Percentiles rank a stretch among this genome's conserved stretches.
phyloP scores from a whole-genome alignment of 306 rosid genomes.

The Pyrus betulifolia region DNA sequence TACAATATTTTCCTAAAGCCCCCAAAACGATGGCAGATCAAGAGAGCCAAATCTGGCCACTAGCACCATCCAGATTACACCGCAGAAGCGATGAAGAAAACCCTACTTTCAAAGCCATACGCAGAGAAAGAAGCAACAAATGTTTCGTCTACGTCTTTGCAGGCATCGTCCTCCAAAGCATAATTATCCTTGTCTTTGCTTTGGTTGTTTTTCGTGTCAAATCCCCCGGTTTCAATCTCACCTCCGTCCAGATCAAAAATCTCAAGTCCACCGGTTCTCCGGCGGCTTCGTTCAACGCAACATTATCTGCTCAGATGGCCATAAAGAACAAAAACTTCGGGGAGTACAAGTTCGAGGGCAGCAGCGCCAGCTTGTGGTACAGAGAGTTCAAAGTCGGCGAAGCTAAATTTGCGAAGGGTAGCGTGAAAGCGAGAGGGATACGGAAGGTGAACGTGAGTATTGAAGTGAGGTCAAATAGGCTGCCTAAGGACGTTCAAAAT shows the following conservation, averaged over 20 bases:
- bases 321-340: slow-evolving; percentile 54
- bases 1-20: background rate
- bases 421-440: slow-evolving; percentile 21
- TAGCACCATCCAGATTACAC: slow-evolving; percentile 12
- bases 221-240: slow-evolving; percentile 26
- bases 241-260: slow-evolving; percentile 18
- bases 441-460: slow-evolving; percentile 12
- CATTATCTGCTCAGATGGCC: slow-evolving; percentile 20
- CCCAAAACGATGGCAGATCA: slow-evolving; percentile 19
- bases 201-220: slow-evolving; percentile 30
- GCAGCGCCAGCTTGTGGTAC: slow-evolving; percentile 20
- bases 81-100: slow-evolving; percentile 28
- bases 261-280: slow-evolving; percentile 19
- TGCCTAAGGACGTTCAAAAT: background rate
- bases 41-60: slow-evolving; percentile 27
- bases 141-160: slow-evolving; percentile 49
- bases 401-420: background rate
- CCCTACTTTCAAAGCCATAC: slow-evolving; percentile 19
- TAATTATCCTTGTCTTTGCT: slow-evolving; percentile 33
- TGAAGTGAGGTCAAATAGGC: slow-evolving; percentile 17
- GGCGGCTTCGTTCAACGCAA: slow-evolving; percentile 21
- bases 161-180: slow-evolving; percentile 25
- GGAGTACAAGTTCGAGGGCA: slow-evolving; percentile 25
- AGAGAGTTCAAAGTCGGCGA: slow-evolving; percentile 24
- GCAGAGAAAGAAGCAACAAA: slow-evolving; percentile 39